A percentile compares a stretch with the other conserved stretches of the same genome.
Conservation (phyloP, 305 asterid species). For the Petunia hybrid region DNA sequence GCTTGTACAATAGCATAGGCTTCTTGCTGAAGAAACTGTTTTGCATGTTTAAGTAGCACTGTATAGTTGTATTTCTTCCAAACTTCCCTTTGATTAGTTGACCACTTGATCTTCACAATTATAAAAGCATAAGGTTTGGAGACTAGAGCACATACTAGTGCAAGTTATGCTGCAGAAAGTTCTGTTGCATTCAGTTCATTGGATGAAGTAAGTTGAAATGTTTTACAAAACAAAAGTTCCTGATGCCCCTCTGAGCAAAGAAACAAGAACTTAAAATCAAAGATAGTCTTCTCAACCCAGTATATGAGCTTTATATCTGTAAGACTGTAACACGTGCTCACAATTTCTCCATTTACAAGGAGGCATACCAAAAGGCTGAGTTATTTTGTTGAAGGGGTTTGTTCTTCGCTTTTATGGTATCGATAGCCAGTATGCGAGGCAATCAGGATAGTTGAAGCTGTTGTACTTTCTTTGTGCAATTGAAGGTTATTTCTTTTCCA, state of each 20-base stretch:
- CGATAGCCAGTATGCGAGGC: neutral
- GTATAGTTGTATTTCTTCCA: slow-evolving; percentile 3
- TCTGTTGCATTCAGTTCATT: neutral
- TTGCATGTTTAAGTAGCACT: slow-evolving; percentile 17
- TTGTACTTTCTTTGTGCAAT: neutral
- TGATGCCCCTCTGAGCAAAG: too few species aligned
- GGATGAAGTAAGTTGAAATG: neutral
- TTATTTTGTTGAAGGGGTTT: neutral
- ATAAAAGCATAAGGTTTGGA: neutral
- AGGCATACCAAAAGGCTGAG: neutral
- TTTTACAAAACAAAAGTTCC: neutral
- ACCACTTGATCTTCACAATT: slow-evolving; percentile 8
- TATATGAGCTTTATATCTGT: neutral
- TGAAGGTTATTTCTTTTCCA: neutral
- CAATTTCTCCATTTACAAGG: neutral
- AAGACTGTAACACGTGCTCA: too few species aligned
- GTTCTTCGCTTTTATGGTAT: neutral
- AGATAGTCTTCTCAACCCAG: too few species aligned
- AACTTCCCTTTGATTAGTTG: neutral
- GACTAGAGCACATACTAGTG: neutral
- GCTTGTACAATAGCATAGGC: neutral
- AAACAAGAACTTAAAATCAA: too few species aligned
- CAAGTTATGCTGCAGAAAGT: neutral
- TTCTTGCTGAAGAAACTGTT: slow-evolving; percentile 20
- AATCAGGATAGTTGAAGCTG: neutral